Evolutionary conservation across 208 protist genomes (phyloP), one percentile per base, ranked within the genome.

Genomic region (Wallacemonas collosoma): DNA sequence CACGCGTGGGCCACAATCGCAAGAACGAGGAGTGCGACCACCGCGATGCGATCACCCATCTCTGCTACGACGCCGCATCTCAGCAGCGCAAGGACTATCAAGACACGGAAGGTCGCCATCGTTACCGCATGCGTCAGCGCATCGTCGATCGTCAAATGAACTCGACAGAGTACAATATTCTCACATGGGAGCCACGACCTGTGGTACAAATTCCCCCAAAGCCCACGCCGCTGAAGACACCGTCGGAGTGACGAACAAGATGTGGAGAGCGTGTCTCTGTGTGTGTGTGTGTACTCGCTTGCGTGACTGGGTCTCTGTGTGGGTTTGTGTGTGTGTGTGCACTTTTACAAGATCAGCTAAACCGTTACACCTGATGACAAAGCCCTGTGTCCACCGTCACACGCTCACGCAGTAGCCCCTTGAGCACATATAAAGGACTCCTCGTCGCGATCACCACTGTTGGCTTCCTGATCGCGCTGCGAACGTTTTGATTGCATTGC

Each of bases 11-110:
- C 1, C 62, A 80, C 36, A 72, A 66, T 12, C 50, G 73, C 15
- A 74, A 72, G 17, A 93, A 93, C 69, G 75, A 81, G 15, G 79
- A 77, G 17, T 81, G 77, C n/a, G 83, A 91, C 43, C 76, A 77
- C 36, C 74, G 83, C 55, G 83, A 93, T 57, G 79, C 77, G 3
- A 73, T 93, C 48, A 93, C 85, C 2, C 85, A 85, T 26, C 76
- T 86, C 36, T 91, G 78, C 55, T 70, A 81, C 62, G 87, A 77
- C 5, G 53, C 15, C 14, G 81, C 83, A 26, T 81, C 81, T n/a
- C 62, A 73, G 43, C 47, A 78, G n/a, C 8, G 54, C 2, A 35
- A 67, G 17, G 66, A 76, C 44, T 75, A 76, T 48, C 60, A 61
- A 12, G 45, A 82, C 9, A 73, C 71, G 1, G 15, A 68, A n/a